Conservation (phyloP, 805 yeast species). For the Ogataea dorogensis region DNA sequence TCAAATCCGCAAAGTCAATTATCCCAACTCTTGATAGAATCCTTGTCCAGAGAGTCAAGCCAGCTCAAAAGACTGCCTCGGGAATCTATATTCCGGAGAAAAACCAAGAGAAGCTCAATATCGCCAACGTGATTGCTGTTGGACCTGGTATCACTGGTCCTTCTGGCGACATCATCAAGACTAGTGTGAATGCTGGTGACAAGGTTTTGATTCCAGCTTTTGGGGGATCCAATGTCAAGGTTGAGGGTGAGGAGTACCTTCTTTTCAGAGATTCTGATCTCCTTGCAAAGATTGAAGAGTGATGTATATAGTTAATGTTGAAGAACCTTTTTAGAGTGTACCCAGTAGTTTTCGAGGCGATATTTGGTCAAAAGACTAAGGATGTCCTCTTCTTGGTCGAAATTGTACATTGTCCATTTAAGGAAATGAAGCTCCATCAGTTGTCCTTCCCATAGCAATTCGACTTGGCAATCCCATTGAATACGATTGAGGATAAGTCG, state of each 20-base stretch:
- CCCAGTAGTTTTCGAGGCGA: slow-evolving; percentile 60
- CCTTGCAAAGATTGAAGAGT: slow-evolving; percentile 82
- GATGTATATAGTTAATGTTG: slow-evolving; percentile 4
- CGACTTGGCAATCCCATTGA: slow-evolving; percentile 56
- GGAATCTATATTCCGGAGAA: slow-evolving; percentile 95
- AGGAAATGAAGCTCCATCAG: slow-evolving; percentile 51
- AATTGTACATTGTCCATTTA: slow-evolving; percentile 66
- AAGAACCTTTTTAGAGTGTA: slow-evolving; percentile 32
- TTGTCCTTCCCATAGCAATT: slow-evolving; percentile 71
- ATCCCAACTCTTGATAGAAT: slow-evolving; percentile 95
- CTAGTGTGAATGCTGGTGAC: slow-evolving; percentile 86
- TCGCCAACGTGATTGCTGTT: slow-evolving; percentile 88
- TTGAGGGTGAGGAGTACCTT: slow-evolving; percentile 57
- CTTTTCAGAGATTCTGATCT: slow-evolving; percentile 92
- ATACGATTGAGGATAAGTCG: slow-evolving; percentile 61
- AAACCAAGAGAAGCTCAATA: slow-evolving; percentile 90
- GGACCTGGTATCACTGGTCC: slow-evolving; percentile 80
- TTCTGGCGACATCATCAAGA: slow-evolving; percentile 69
- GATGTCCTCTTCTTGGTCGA: slow-evolving; percentile 51
- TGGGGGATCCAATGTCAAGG: slow-evolving; percentile 88
- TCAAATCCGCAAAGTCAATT: slow-evolving; percentile 82
- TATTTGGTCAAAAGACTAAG: slow-evolving; percentile 47
- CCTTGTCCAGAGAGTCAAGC: slow-evolving; percentile 93
- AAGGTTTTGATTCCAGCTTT: slow-evolving; percentile 90
- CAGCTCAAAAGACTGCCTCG: slow-evolving; percentile 86